Evolutionary conservation across 1,139 yeast species (phyloP).

Genomic region (Yamadazyma sp.): DNA sequence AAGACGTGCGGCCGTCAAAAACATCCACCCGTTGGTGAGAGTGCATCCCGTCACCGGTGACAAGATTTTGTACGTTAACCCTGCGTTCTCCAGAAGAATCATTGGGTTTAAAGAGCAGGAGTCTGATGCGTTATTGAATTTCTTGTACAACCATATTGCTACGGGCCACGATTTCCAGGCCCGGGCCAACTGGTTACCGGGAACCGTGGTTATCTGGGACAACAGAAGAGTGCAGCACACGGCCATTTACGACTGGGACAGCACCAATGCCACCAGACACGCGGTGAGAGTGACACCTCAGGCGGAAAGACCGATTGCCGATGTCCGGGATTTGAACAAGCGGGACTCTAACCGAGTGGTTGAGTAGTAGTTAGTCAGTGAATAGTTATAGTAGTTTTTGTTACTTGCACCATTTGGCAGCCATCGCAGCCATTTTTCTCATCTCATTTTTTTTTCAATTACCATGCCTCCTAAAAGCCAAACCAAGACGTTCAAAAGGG

Average conservation of each 20-base stretch:
- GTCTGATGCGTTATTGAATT: constrained; percentile 53
- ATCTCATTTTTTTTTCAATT: constrained; percentile 9
- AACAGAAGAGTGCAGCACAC: constrained; percentile 64
- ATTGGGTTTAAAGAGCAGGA: constrained; percentile 66
- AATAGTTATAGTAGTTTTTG: not conserved
- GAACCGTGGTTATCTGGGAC: constrained; percentile 69
- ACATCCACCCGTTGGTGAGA: constrained; percentile 66
- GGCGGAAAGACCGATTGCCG: constrained; percentile 49
- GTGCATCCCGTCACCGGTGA: constrained; percentile 66
- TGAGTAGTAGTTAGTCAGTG: constrained; percentile 1
- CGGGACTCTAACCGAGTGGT: constrained; percentile 13
- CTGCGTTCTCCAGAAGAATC: constrained; percentile 59
- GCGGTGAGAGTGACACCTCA: constrained; percentile 68
- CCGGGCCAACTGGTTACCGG: constrained; percentile 38
- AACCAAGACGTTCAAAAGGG: constrained; percentile 59
- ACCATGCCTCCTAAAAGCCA: constrained; percentile 51
- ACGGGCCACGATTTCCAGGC: constrained; percentile 37
- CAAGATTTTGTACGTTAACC: constrained; percentile 58
- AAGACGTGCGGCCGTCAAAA: constrained; percentile 57
- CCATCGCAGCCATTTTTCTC: constrained; percentile 1
- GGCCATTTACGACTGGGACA: constrained; percentile 61
- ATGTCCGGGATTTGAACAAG: constrained; percentile 33
- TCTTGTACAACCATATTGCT: constrained; percentile 51
- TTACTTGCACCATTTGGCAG: constrained; percentile 2
- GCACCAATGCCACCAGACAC: constrained; percentile 53